These are phyloP conservation scores for Turritis glabra DNA, from an alignment of 345 rosid species.

Conservation along the genomic window DNA sequence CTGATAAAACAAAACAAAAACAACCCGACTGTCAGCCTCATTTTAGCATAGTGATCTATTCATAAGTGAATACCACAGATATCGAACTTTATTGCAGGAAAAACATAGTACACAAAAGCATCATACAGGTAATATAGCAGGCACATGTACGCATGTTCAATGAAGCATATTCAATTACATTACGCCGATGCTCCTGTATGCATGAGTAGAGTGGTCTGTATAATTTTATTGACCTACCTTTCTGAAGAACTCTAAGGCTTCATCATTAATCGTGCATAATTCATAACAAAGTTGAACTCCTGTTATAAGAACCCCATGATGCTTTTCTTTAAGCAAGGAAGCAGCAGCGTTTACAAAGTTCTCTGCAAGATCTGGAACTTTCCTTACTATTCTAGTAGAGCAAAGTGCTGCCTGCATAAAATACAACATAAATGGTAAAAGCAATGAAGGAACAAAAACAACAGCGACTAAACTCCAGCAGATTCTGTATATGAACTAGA, in stretches of 20 bases:
- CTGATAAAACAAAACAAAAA: not conserved
- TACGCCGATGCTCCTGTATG: not conserved
- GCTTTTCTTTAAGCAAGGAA: constrained; percentile 91
- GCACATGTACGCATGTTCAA: constrained; percentile 10
- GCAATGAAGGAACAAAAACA: constrained; percentile 22
- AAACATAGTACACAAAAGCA: constrained; percentile 7
- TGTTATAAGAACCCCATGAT: constrained; percentile 95
- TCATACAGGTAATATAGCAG: constrained; percentile 12
- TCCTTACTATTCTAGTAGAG: constrained; percentile 89
- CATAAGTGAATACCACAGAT: not conserved
- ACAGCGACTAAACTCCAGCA: constrained; percentile 2
- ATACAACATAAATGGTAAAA: constrained; percentile 22
- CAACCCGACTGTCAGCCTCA: not conserved
- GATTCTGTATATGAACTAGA: not conserved
- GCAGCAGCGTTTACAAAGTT: constrained; percentile 92
- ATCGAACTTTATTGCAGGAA: not conserved
- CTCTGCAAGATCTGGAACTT: constrained; percentile 98
- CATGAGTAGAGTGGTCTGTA: not conserved
- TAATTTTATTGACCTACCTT: constrained; percentile 54
- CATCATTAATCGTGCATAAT: constrained; percentile 82
- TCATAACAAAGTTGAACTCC: constrained; percentile 96
- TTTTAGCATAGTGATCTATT: not conserved
- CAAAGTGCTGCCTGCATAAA: constrained; percentile 88
- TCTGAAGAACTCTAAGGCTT: constrained; percentile 83
- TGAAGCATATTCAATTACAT: not conserved